Percentiles rank a stretch among this genome's conserved stretches.
phyloP scores from a whole-genome alignment of 2,329 filamentous ascomycete genomes.

The Nemania sp. region DNA sequence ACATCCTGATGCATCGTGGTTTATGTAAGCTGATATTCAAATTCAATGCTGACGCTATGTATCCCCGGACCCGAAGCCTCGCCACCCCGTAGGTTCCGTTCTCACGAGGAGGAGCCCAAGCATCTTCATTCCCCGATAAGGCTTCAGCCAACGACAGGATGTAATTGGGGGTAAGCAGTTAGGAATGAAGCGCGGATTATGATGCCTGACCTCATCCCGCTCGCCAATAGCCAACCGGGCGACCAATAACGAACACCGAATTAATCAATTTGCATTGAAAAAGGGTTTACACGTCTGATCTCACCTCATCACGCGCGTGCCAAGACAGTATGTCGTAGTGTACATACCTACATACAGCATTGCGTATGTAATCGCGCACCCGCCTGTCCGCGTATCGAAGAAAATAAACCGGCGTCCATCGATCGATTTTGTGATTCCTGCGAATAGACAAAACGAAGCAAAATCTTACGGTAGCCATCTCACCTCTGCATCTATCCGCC shows the following conservation, averaged over 20 bases:
- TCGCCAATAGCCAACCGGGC: background rate
- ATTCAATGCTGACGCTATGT: constrained; percentile 12
- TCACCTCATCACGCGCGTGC: constrained; percentile 28
- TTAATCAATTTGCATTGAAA: background rate
- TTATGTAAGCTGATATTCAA: constrained; percentile 9
- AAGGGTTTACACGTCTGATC: constrained; percentile 16
- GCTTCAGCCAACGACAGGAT: background rate
- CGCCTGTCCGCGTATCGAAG: constrained; percentile 14
- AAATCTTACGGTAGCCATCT: constrained; percentile 5
- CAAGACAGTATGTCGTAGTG: constrained; percentile 1
- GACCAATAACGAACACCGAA: no score
- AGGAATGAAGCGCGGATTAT: background rate
- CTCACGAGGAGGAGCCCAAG: constrained; percentile 6
- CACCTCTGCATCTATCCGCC: background rate
- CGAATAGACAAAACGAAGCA: background rate
- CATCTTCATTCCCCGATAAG: background rate
- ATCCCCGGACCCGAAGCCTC: background rate
- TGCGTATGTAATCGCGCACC: constrained; percentile 6
- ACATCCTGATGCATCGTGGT: background rate
- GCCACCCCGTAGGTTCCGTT: constrained; percentile 11
- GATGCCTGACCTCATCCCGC: constrained; percentile 18
- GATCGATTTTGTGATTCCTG: constrained; percentile 5
- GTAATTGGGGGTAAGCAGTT: background rate
- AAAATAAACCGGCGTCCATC: background rate
- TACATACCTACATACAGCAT: no score